Conservation (phyloP, 1,139 yeast species). For the Lodderomyces parapsilosis region DNA sequence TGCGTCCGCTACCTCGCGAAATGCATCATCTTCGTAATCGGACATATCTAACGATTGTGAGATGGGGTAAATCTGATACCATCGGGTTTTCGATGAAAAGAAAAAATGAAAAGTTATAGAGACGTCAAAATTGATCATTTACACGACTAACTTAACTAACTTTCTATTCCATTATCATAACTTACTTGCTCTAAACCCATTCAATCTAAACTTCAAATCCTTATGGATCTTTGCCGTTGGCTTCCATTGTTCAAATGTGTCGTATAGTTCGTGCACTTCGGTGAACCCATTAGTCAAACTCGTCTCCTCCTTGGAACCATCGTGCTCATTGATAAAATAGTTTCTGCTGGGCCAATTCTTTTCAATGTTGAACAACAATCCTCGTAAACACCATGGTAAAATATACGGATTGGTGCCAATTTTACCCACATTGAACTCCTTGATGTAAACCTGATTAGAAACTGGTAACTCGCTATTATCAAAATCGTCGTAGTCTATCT, state of each 20-base stretch:
- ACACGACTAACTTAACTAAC: background rate
- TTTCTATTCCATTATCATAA: conserved; percentile 19
- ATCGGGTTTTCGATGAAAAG: background rate
- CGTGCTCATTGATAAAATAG: conserved; percentile 23
- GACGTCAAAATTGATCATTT: background rate
- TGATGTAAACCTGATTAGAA: conserved; percentile 52
- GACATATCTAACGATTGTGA: conserved; percentile 31
- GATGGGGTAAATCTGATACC: conserved; percentile 2
- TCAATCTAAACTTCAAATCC: conserved; percentile 79
- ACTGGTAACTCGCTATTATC: conserved; percentile 23
- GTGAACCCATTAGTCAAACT: conserved; percentile 39
- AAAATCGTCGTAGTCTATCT: conserved; percentile 12
- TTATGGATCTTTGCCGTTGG: conserved; percentile 80
- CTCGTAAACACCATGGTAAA: conserved; percentile 91
- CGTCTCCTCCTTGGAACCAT: conserved; percentile 20
- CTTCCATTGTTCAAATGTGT: conserved; percentile 78
- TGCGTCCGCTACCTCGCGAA: conserved; percentile 78
- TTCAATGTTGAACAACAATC: conserved; percentile 65
- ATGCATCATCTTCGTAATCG: conserved; percentile 53
- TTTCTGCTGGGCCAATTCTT: conserved; percentile 48
- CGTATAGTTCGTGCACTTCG: conserved; percentile 60
- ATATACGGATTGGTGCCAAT: conserved; percentile 78
- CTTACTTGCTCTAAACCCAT: conserved; percentile 62
- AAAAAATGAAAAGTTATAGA: background rate
- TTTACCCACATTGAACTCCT: conserved; percentile 59